Evolutionary conservation across 805 yeast species (phyloP).

Genomic region (Lipomyces orientalis): DNA sequence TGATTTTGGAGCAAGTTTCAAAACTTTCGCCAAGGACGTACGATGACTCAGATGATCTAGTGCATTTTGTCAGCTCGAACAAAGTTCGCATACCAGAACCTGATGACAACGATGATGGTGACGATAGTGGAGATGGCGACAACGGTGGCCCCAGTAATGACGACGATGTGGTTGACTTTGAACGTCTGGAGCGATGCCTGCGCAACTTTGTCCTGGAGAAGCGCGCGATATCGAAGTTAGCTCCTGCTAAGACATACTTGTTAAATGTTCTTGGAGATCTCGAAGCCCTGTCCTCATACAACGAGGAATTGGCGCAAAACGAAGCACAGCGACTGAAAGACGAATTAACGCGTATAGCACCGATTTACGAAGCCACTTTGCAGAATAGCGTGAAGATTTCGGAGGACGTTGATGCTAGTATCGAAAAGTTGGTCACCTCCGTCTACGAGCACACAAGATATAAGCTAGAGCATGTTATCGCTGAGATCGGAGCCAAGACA

Average conservation of each 20-base stretch:
- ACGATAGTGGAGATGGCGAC: conserved; percentile 43
- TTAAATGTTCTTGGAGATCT: conserved; percentile 72
- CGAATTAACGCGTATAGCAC: conserved; percentile 64
- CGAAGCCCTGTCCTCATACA: conserved; percentile 62
- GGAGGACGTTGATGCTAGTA: conserved; percentile 63
- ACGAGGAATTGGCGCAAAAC: conserved; percentile 58
- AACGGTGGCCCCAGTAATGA: conserved; percentile 35
- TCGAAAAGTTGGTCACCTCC: conserved; percentile 64
- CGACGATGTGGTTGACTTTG: conserved; percentile 58
- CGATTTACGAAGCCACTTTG: conserved; percentile 63
- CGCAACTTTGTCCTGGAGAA: conserved; percentile 87
- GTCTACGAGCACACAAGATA: conserved; percentile 67
- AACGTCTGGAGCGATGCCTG: conserved; percentile 79
- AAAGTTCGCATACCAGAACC: conserved; percentile 51
- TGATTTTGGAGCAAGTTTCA: conserved; percentile 84
- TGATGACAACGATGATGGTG: conserved; percentile 48
- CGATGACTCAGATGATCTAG: conserved; percentile 86
- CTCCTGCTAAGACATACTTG: conserved; percentile 91
- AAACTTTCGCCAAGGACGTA: conserved; percentile 87
- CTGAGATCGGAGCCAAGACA: conserved; percentile 57
- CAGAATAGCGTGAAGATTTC: conserved; percentile 59
- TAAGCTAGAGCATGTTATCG: conserved; percentile 59
- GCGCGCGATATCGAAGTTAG: conserved; percentile 82
- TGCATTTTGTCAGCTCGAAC: conserved; percentile 84
- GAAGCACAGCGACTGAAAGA: conserved; percentile 56